Evolutionary conservation across 345 rosid genomes (phyloP).

Genomic region (Adansonia digitata): DNA sequence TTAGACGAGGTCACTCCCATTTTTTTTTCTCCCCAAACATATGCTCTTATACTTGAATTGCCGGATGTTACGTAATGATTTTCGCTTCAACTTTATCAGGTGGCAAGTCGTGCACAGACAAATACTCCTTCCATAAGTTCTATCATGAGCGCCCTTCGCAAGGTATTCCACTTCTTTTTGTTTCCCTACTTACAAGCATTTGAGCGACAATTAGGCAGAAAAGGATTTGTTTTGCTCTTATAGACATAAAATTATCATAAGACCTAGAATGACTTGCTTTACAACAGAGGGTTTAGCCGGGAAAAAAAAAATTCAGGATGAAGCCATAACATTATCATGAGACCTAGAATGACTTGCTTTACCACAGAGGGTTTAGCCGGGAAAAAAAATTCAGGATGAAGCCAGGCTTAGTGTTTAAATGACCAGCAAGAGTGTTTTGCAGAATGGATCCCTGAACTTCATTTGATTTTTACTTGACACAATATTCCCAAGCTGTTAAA

Average conservation of each 20-base stretch:
- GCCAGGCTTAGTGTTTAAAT: neutral
- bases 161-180: conserved; percentile 30
- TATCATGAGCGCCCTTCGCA: conserved; percentile 46
- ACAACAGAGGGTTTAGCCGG: neutral
- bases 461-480: neutral
- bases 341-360: conserved; percentile 6
- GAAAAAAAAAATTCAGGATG: neutral
- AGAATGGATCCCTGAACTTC: neutral
- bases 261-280: conserved; percentile 6
- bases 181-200: neutral
- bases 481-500: neutral
- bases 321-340: neutral
- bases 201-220: neutral
- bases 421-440: neutral
- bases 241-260: neutral
- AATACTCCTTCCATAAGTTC: conserved; percentile 62
- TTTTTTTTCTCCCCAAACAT: neutral
- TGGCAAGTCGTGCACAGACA: conserved; percentile 76
- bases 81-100: conserved; percentile 29
- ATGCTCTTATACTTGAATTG: neutral
- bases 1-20: conserved; percentile 57
- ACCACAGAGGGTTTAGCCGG: neutral
- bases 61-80: neutral
- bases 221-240: neutral
- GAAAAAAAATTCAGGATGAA: neutral